phyloP scores from a whole-genome alignment of 2,329 filamentous ascomycete genomes.

The Talaromyces sp. region DNA sequence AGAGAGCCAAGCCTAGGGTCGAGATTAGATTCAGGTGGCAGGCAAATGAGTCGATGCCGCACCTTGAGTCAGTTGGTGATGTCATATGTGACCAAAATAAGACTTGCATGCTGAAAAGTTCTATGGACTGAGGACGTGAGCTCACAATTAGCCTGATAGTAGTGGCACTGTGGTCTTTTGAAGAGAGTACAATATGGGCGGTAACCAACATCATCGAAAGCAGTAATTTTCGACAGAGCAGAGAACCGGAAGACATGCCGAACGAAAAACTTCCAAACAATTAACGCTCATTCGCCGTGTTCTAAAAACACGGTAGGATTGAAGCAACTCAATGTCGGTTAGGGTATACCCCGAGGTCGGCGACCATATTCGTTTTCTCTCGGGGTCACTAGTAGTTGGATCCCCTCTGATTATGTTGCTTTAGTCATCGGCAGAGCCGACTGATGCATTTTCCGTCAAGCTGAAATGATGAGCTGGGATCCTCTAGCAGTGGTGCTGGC shows the following conservation, averaged over 20 bases:
- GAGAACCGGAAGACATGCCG: neutral
- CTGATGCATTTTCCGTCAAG: neutral
- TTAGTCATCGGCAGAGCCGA: neutral
- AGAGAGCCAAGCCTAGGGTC: too few relatives aligned
- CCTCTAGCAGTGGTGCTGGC: neutral
- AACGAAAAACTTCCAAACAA: neutral
- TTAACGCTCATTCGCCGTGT: neutral
- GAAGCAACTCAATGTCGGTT: neutral
- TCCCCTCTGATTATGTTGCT: neutral
- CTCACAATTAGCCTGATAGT: too few relatives aligned
- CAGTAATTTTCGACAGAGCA: neutral
- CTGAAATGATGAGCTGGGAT: neutral
- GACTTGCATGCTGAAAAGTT: too few relatives aligned
- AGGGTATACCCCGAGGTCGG: constrained; percentile 7
- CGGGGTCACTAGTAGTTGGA: too few relatives aligned
- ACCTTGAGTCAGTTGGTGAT: too few relatives aligned
- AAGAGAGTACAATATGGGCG: neutral
- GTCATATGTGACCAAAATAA: too few relatives aligned
- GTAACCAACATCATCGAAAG: neutral
- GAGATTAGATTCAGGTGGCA: too few relatives aligned
- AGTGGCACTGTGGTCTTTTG: too few relatives aligned
- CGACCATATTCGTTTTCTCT: constrained; percentile 4
- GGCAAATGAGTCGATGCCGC: too few relatives aligned
- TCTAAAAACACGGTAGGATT: neutral
- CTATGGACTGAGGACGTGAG: too few relatives aligned